Evolutionary conservation across 768 basidiomycete genomes (phyloP).

Genomic region (Phaffia tasmanica): DNA sequence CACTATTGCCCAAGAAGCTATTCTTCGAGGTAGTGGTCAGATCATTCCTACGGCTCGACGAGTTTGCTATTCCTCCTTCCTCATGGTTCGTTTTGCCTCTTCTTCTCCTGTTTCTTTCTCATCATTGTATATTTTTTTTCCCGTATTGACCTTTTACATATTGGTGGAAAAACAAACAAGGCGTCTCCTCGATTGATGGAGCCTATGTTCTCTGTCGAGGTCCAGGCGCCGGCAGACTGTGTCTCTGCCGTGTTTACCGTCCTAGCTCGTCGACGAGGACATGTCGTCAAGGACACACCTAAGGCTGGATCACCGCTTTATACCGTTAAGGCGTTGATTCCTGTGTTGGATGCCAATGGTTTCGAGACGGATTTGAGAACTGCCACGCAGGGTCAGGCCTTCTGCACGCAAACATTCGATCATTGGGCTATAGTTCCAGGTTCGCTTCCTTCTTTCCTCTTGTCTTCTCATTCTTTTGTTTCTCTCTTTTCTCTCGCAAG

Average conservation of each 20-base stretch:
- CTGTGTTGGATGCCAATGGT: constrained; percentile 95
- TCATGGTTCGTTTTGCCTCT: constrained; percentile 59
- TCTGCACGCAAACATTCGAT: constrained; percentile 92
- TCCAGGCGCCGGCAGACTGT: constrained; percentile 97
- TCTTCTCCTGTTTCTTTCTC: constrained; percentile 13
- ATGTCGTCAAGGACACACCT: constrained; percentile 94
- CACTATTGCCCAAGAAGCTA: constrained; percentile 82
- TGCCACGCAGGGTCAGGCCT: constrained; percentile 98
- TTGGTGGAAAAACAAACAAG: constrained; percentile 40
- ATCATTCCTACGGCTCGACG: constrained; percentile 98
- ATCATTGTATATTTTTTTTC: background rate
- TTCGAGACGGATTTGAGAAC: constrained; percentile 97
- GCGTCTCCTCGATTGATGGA: constrained; percentile 92
- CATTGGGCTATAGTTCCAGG: constrained; percentile 99
- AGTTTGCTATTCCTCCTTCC: constrained; percentile 96
- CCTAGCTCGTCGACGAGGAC: constrained; percentile 94
- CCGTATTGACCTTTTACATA: constrained; percentile 3
- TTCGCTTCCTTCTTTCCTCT: constrained; percentile 38
- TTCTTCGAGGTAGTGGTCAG: constrained; percentile 95
- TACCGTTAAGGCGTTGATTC: constrained; percentile 95
- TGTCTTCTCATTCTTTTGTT: too few species aligned
- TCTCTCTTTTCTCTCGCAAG: too few species aligned
- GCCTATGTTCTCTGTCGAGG: constrained; percentile 96
- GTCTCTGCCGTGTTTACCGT: constrained; percentile 98
- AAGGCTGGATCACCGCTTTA: constrained; percentile 96